Evolutionary conservation across 2,329 filamentous ascomycete species (phyloP), one percentile per base, ranked within the genome.

Genomic region (Penicillium crustosum): DNA sequence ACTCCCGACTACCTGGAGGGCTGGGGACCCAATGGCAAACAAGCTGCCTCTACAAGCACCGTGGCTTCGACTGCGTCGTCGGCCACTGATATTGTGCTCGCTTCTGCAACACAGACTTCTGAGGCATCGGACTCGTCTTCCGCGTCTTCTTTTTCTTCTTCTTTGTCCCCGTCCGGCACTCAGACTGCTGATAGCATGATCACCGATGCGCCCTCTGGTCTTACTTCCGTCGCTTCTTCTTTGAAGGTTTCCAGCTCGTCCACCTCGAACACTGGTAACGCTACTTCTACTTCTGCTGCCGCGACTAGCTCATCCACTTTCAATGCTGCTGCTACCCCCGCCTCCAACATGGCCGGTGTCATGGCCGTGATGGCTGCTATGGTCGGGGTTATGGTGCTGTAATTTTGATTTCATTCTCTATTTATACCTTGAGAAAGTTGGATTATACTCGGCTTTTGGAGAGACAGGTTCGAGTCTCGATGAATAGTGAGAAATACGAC

Each of bases 1-100:
- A 64, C 63, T 2, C 53, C 65, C 29, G 66, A 61, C 59, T 68
- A 68, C 33, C 27, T 68, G 19, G 61, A 61, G 13, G 65, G 66
- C 19, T 68, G 57, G 29, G 65, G 65, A 0, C 64, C 65, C 23
- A 66, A 59, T 21, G 64, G 58, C 43, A 66, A 64, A 44, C 55
- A 61, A 31, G 58, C 57, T 29, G 61, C 63, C 17, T 51, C 57
- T 10, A 62, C 61, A 13, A 57, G 50, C 13, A 63, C 62, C 8
- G 35, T 53, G 2, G 49, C 36, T 8, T 56, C 59, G 27, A 63
- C 59, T 21, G 38, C 64, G 4, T 55, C 62, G 12, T 39, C 60
- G 1, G 42, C 23, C 4, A 10, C 36, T 19, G 44, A 41, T 23
- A n/a, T 25, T 10, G 17, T 38, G 23, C 12, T 17, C n/a, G 12